These are phyloP conservation scores for Paraphoma chrysanthemicola DNA, from an alignment of 2,329 filamentous ascomycete genomes.

Conservation along the genomic window DNA sequence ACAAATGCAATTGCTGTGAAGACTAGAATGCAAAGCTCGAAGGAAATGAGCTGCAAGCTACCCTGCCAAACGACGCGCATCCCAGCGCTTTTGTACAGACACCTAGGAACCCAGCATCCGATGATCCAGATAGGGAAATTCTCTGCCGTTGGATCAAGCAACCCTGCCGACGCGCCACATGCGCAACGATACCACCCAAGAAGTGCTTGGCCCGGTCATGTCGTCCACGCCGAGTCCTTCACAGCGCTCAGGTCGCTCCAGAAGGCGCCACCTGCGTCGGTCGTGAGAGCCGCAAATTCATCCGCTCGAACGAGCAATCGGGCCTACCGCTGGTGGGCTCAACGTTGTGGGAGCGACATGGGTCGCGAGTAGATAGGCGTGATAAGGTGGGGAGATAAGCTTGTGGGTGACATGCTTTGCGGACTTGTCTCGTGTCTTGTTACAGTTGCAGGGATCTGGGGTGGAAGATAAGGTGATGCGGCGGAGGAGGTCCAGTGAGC, in stretches of 20 bases:
- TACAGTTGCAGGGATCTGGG: background rate
- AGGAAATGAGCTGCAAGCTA: constrained; percentile 2
- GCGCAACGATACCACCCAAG: constrained; percentile 6
- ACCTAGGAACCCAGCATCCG: background rate
- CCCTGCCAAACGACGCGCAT: background rate
- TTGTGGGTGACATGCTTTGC: background rate
- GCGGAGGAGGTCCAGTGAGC: constrained; percentile 14
- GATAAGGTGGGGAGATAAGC: background rate
- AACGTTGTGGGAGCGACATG: background rate
- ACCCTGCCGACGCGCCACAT: constrained; percentile 6
- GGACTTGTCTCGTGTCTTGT: background rate
- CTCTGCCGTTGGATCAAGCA: constrained; percentile 4
- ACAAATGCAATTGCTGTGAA: background rate
- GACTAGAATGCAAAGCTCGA: background rate
- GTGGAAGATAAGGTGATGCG: constrained; percentile 2
- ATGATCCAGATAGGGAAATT: background rate
- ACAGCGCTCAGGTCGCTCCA: background rate
- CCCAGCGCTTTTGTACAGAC: background rate
- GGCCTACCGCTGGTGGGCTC: background rate
- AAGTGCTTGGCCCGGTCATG: constrained; percentile 6
- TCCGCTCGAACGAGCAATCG: background rate
- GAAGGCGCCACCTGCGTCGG: background rate
- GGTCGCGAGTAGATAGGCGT: background rate
- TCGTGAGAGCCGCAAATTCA: background rate
- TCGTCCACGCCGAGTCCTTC: background rate